Evolutionary conservation across 1,139 yeast genomes (phyloP).

Genomic region (Suhomyces chickasaworum): DNA sequence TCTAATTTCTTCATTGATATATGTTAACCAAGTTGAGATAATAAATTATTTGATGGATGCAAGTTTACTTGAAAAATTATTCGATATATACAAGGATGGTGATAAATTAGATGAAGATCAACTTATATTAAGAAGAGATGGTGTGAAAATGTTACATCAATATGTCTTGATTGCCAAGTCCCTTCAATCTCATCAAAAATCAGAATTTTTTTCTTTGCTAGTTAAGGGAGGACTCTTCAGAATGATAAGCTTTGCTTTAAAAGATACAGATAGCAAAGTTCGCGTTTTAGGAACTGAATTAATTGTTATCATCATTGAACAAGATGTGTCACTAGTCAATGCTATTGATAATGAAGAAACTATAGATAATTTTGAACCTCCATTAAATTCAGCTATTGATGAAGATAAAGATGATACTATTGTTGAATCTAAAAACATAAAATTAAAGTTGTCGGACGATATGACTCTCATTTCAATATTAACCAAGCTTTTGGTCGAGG

Average conservation of each 20-base stretch:
- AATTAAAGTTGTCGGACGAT: slow-evolving; percentile 50
- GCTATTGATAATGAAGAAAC: slow-evolving; percentile 38
- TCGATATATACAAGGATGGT: slow-evolving; percentile 47
- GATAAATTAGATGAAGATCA: slow-evolving; percentile 1
- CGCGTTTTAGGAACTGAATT: slow-evolving; percentile 81
- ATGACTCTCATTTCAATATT: slow-evolving; percentile 64
- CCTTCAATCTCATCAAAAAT: slow-evolving; percentile 62
- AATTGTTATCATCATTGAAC: slow-evolving; percentile 78
- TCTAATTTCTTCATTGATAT: slow-evolving; percentile 65
- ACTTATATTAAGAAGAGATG: slow-evolving; percentile 53
- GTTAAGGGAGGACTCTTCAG: slow-evolving; percentile 70
- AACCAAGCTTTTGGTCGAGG: slow-evolving; percentile 62
- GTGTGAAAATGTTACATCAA: slow-evolving; percentile 79
- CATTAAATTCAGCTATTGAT: slow-evolving; percentile 16
- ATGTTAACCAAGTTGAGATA: slow-evolving; percentile 68
- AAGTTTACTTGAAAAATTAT: slow-evolving; percentile 51
- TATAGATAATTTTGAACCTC: slow-evolving; percentile 41
- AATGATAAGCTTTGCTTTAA: slow-evolving; percentile 71
- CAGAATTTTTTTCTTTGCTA: slow-evolving; percentile 64
- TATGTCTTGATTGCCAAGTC: slow-evolving; percentile 74
- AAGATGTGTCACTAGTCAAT: slow-evolving; percentile 71
- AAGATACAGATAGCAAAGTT: slow-evolving; percentile 50
- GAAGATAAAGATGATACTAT: slow-evolving; percentile 23
- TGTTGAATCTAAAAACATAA: slow-evolving; percentile 25
- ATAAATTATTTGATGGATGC: slow-evolving; percentile 66